A percentile compares a stretch with the other conserved stretches of the same genome.
Conservation (phyloP, 331 rosid genomes). For the Quercus phellos region DNA sequence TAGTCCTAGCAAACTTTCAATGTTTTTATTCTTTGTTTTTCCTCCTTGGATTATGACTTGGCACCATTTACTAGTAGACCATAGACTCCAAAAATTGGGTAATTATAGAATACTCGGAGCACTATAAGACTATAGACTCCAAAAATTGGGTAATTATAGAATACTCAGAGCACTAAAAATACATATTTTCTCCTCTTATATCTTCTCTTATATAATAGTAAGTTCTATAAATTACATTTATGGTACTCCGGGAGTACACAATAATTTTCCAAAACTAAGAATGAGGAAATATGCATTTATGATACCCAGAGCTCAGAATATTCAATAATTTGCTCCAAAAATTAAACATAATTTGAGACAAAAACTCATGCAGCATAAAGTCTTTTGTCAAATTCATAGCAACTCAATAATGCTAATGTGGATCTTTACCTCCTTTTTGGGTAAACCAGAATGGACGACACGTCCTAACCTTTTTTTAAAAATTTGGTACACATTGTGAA, state of each 20-base stretch:
- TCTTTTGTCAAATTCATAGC: too few relatives aligned
- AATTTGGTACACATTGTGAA: background rate
- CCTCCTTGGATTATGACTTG: background rate
- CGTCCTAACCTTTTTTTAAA: background rate
- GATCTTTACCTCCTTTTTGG: background rate
- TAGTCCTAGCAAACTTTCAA: too few relatives aligned
- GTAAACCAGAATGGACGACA: background rate
- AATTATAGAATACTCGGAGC: too few relatives aligned
- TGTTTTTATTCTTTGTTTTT: background rate
- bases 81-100: background rate
- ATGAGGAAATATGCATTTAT: fast-evolving
- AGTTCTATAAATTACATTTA: too few relatives aligned
- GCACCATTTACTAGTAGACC: background rate
- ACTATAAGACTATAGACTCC: background rate
- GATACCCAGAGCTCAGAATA: fast-evolving
- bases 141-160: background rate
- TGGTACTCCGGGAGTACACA: too few relatives aligned
- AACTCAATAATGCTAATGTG: too few relatives aligned
- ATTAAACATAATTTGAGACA: background rate
- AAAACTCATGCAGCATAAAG: background rate
- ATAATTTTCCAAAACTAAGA: too few relatives aligned
- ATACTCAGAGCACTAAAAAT: too few relatives aligned
- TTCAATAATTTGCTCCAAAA: background rate
- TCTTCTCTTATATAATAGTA: too few relatives aligned
- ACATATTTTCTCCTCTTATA: too few relatives aligned